Conservation (phyloP, 176 grass and related monocot genomes). For the Eleusine coracana region DNA sequence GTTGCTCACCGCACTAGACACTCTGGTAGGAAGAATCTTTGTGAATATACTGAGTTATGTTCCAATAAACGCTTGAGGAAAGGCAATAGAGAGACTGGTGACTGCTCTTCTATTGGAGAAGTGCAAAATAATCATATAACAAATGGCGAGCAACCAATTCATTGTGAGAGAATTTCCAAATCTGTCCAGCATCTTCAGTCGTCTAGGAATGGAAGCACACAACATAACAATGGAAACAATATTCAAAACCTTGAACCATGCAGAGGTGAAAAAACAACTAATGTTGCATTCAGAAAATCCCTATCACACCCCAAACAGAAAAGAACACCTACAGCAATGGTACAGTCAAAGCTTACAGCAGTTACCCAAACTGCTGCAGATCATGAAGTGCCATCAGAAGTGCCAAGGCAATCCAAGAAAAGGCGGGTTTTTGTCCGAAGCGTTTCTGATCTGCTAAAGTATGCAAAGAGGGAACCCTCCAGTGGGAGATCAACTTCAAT, state of each 20-base stretch:
- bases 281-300: conserved; percentile 13
- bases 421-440: conserved; percentile 66
- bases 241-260: conserved; percentile 29
- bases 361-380: conserved; percentile 12
- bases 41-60: conserved; percentile 43
- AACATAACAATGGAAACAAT: background rate
- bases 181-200: conserved; percentile 33
- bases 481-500: conserved; percentile 43
- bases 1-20: conserved; percentile 52
- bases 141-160: conserved; percentile 4
- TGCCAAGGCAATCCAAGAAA: conserved; percentile 48
- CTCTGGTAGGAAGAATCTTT: conserved; percentile 26
- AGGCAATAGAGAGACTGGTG: conserved; percentile 27
- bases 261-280: conserved; percentile 35
- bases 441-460: conserved; percentile 55
- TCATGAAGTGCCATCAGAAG: conserved; percentile 44
- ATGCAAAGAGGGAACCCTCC: conserved; percentile 50
- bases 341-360: conserved; percentile 38
- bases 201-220: conserved; percentile 20
- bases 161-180: conserved; percentile 21
- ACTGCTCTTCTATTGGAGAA: conserved; percentile 17
- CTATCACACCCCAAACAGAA: conserved; percentile 42
- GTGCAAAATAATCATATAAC: conserved; percentile 31
- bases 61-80: conserved; percentile 40
- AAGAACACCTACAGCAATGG: conserved; percentile 49